phyloP scores from a whole-genome alignment of 1,139 yeast species.

The Suhomyces yuchorum region DNA sequence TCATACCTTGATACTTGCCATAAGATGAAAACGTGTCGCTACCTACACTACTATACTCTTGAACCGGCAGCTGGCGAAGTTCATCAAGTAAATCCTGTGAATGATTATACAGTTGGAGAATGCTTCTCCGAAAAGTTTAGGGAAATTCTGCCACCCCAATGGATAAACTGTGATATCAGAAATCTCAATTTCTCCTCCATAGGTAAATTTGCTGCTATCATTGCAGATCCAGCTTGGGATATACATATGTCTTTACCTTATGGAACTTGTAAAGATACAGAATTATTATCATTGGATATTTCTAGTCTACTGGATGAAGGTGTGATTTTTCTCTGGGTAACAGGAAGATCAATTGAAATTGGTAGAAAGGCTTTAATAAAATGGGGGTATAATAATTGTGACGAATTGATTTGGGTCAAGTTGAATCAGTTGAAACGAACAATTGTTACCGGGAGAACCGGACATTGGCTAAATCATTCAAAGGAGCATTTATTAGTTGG shows the following conservation, averaged over 20 bases:
- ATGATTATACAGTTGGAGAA: conserved; percentile 61
- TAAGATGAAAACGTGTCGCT: conserved; percentile 77
- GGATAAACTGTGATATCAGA: conserved; percentile 85
- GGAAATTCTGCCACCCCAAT: conserved; percentile 60
- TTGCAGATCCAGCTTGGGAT: conserved; percentile 93
- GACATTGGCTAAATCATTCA: conserved; percentile 95
- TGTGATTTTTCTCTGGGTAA: conserved; percentile 83
- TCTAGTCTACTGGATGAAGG: conserved; percentile 80
- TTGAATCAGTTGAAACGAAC: conserved; percentile 85
- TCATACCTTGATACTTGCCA: conserved; percentile 94
- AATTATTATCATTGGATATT: conserved; percentile 66
- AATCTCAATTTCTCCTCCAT: conserved; percentile 64
- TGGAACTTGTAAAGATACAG: conserved; percentile 75
- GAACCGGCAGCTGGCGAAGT: conserved; percentile 36
- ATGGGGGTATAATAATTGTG: conserved; percentile 82
- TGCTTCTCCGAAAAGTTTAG: conserved; percentile 41
- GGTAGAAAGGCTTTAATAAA: conserved; percentile 74
- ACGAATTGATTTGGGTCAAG: conserved; percentile 89
- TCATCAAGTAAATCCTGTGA: conserved; percentile 13
- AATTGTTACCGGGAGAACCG: conserved; percentile 92
- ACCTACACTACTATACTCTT: conserved; percentile 74
- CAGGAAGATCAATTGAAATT: conserved; percentile 87
- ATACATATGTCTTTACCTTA: conserved; percentile 81
- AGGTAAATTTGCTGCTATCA: conserved; percentile 84
- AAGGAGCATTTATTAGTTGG: conserved; percentile 90